Base-by-base conservation (phyloP, 2,329 filamentous ascomycete genomes). In the Orbilia javanica region DNA sequence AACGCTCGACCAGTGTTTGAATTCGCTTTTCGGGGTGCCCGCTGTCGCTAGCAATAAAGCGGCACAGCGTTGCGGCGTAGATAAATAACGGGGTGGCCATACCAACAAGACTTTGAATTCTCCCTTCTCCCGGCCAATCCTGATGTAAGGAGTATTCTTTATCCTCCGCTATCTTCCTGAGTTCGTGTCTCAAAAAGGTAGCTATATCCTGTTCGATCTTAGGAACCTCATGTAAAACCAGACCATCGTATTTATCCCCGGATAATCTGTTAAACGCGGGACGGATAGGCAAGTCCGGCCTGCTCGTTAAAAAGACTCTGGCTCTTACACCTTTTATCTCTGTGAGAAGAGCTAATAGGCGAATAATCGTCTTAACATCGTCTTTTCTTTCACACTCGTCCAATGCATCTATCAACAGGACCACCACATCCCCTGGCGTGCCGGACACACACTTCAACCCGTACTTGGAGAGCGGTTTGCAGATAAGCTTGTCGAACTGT, bases 401-500 rank as follows among this genome's bases (percentile, higher is more conserved):
- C 36, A 13, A 11, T 5, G 46, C 48, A 52, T 52, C 48, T 15
- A 52, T 29, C 3, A 52, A 13, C 25, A 52, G 22, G 10, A 52
- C 48, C 4, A 52, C 10, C 4, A 13, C 5, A 13, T 55, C 22
- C 27, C 29, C 22, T 8, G 27, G 7, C 2, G 13, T 52, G n/a
- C 39, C 3, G 15, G 55, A n/a, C 42, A 10, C 22, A 2, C 18
- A 4, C 8, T 66, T 18, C 13, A 66, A 20, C 31, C 68, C 73
- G n/a, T n/a, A n/a, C n/a, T n/a, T n/a, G 46, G 60, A 63, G 0
- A 86, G 70, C 0, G 85, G 85, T 4, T 83, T 25, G 0, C 84
- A 53, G 39, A 86, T 80, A 0, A 87, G 84, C 63, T 83, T 83
- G 0, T 85, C 81, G 73, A 85, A 86, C n/a, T 87, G 85, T 22